Evolutionary conservation across 192 early-diverging fungal genomes (phyloP).

Genomic region (Backusella parvicylindrica): DNA sequence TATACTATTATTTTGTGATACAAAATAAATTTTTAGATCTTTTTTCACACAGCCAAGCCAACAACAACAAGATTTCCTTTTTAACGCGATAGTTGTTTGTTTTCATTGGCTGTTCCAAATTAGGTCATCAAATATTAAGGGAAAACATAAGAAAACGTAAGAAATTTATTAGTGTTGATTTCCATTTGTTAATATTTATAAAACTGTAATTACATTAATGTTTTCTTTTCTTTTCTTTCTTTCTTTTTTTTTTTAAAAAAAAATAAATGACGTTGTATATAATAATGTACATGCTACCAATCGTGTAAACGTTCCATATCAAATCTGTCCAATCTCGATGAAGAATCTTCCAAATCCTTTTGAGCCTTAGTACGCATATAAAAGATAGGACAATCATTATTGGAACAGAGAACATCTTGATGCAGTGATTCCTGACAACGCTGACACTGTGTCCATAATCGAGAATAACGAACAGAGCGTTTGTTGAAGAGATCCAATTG

Average conservation of each 20-base stretch:
- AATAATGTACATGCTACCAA: not conserved
- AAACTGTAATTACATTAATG: not conserved
- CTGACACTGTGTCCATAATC: conserved; percentile 98
- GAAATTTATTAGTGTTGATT: no score
- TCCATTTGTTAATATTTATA: not conserved
- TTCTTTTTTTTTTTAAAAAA: no score
- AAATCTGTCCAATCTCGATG: conserved; percentile 72
- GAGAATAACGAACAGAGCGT: conserved; percentile 73
- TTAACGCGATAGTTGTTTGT: no score
- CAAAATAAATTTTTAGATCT: no score
- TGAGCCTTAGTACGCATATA: conserved; percentile 97
- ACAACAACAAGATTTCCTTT: no score
- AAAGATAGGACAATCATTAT: conserved; percentile 96
- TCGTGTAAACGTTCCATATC: conserved; percentile 21
- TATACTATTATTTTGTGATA: no score
- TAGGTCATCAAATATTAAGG: no score
- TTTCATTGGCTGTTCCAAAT: no score
- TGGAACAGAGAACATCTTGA: conserved; percentile 93
- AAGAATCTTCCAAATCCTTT: conserved; percentile 83
- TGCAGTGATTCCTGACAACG: conserved; percentile 92
- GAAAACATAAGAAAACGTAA: no score
- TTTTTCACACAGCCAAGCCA: no score
- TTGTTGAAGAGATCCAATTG: conserved; percentile 61
- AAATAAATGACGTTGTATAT: no score
- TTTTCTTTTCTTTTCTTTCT: not conserved